phyloP scores from a whole-genome alignment of 768 basidiomycete genomes.

The Boletus pseudopeckii region DNA sequence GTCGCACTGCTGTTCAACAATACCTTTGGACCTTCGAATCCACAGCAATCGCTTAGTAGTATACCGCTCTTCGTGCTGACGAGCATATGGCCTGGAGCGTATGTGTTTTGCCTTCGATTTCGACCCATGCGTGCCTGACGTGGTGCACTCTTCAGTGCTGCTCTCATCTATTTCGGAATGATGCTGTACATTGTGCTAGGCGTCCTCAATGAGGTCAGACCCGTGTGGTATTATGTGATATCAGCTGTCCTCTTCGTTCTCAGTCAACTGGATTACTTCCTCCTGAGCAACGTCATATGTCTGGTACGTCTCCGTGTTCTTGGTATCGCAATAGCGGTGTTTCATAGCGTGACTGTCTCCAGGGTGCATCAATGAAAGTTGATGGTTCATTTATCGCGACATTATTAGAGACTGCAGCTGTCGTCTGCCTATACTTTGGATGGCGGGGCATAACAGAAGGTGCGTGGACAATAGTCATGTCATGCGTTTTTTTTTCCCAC shows the following conservation, averaged over 20 bases:
- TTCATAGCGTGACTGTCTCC: slow-evolving; percentile 12
- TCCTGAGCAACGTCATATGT: slow-evolving; percentile 77
- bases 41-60: slow-evolving; percentile 54
- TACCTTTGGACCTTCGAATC: slow-evolving; percentile 56
- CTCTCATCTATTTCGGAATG: slow-evolving; percentile 63
- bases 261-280: slow-evolving; percentile 79
- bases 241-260: slow-evolving; percentile 76
- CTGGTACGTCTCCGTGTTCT: slow-evolving; percentile 37
- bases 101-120: slow-evolving; percentile 29
- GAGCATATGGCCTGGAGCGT: slow-evolving; percentile 76
- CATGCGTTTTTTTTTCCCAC: neutral
- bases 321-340: neutral
- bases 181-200: slow-evolving; percentile 80
- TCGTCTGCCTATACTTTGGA: slow-evolving; percentile 66
- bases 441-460: slow-evolving; percentile 92
- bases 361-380: slow-evolving; percentile 64
- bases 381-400: slow-evolving; percentile 90
- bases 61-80: slow-evolving; percentile 80
- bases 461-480: slow-evolving; percentile 29
- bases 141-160: slow-evolving; percentile 42
- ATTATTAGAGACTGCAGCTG: slow-evolving; percentile 71
- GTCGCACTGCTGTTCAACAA: slow-evolving; percentile 64
- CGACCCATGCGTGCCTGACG: neutral
- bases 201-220: slow-evolving; percentile 74
- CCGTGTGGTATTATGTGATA: slow-evolving; percentile 74